Evolutionary conservation across 2,329 filamentous ascomycete genomes (phyloP).

Genomic region (Herpotrichia juniperi): DNA sequence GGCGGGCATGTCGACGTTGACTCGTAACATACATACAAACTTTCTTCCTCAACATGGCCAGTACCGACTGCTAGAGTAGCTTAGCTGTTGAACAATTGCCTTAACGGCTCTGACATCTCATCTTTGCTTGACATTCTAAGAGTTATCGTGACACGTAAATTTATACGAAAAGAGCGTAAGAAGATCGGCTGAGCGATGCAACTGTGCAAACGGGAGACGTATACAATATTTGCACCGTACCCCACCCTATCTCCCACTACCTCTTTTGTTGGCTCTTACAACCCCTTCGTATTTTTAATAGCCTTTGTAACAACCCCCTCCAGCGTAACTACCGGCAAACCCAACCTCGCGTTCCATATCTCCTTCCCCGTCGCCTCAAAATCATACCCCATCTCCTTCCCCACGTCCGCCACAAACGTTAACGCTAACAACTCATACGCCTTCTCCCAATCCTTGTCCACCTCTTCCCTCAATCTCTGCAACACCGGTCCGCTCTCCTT

Average conservation of each 20-base stretch:
- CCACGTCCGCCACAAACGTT: constrained; percentile 26
- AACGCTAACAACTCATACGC: constrained; percentile 22
- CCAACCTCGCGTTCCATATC: constrained; percentile 28
- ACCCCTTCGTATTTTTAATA: background rate
- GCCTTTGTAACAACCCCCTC: constrained; percentile 25
- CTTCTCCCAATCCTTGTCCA: constrained; percentile 20
- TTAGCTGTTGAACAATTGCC: too few species aligned
- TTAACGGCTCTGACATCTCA: too few species aligned
- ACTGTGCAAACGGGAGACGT: too few species aligned
- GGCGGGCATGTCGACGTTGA: background rate
- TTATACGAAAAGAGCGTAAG: too few species aligned
- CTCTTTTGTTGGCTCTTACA: background rate
- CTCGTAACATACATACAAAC: too few species aligned
- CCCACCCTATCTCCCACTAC: too few species aligned
- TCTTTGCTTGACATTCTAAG: too few species aligned
- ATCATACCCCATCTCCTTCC: constrained; percentile 23
- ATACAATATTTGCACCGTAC: too few species aligned
- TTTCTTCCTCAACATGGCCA: too few species aligned
- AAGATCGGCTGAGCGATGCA: too few species aligned
- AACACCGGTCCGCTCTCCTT: constrained; percentile 4
- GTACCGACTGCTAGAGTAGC: too few species aligned
- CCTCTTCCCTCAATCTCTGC: constrained; percentile 10
- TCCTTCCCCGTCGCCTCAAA: constrained; percentile 26
- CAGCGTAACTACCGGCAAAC: constrained; percentile 22
- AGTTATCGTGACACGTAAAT: too few species aligned